phyloP scores from a whole-genome alignment of 202 grass and related monocot genomes.

The Carex arenaria region DNA sequence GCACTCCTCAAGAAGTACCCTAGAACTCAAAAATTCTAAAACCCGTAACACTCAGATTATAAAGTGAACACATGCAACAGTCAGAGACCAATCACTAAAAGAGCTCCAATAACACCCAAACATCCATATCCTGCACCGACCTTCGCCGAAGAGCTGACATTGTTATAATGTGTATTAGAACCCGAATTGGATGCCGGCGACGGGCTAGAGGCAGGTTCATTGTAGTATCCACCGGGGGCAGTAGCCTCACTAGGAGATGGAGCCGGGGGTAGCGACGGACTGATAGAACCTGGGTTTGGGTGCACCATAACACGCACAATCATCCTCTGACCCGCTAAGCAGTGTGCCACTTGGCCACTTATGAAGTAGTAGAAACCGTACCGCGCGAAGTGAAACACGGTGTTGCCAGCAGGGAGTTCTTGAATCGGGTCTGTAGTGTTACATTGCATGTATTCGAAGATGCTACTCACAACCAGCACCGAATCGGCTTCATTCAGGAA shows the following conservation, averaged over 20 bases:
- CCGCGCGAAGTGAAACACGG: conserved; percentile 39
- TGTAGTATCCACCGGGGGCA: background rate
- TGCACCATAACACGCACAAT: conserved; percentile 45
- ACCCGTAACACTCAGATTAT: background rate
- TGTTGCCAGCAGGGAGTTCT: conserved; percentile 45
- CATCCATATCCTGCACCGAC: background rate
- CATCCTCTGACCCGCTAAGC: conserved; percentile 66
- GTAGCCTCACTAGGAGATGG: background rate
- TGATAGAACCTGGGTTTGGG: background rate
- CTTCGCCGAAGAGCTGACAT: background rate
- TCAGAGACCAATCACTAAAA: background rate
- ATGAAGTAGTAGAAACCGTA: conserved; percentile 66
- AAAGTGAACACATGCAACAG: background rate
- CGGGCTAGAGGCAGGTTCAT: background rate
- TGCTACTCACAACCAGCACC: conserved; percentile 49
- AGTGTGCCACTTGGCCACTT: conserved; percentile 50
- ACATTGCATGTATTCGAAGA: conserved; percentile 59
- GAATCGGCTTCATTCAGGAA: conserved; percentile 75
- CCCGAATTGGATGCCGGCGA: background rate
- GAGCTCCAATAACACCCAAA: background rate
- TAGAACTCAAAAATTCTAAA: background rate
- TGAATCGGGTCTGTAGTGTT: conserved; percentile 31
- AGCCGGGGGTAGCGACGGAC: conserved; percentile 22
- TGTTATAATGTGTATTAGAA: background rate
- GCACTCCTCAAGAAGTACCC: background rate